Percentiles rank a stretch among this genome's conserved stretches.
phyloP scores from a whole-genome alignment of 345 rosid species.

The Geranium brycei region DNA sequence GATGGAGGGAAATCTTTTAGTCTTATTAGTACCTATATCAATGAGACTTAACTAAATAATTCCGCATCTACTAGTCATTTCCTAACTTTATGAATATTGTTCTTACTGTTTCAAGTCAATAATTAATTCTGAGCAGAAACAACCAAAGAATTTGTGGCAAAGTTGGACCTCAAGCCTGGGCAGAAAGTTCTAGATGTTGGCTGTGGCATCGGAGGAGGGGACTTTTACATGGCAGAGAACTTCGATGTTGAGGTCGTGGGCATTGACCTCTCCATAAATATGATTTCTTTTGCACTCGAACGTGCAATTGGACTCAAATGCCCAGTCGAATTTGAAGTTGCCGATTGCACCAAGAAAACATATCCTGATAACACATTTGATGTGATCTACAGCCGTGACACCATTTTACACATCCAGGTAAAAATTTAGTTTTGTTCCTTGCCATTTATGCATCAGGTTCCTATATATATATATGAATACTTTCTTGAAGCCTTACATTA shows the following conservation, averaged over 20 bases:
- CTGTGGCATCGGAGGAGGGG: slow-evolving; percentile 98
- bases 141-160: slow-evolving; percentile 84
- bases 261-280: slow-evolving; percentile 83
- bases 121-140: slow-evolving; percentile 39
- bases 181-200: slow-evolving; percentile 98
- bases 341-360: slow-evolving; percentile 80
- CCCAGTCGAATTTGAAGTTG: slow-evolving; percentile 88
- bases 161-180: slow-evolving; percentile 75
- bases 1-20: too few species aligned
- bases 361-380: slow-evolving; percentile 77
- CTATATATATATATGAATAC: too few species aligned
- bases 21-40: too few species aligned
- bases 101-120: background rate
- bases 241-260: slow-evolving; percentile 83
- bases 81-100: background rate
- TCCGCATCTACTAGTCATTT: background rate
- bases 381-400: slow-evolving; percentile 94
- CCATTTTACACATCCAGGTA: slow-evolving; percentile 90
- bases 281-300: slow-evolving; percentile 92
- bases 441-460: slow-evolving; percentile 40
- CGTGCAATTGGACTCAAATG: slow-evolving; percentile 83
- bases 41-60: too few species aligned
- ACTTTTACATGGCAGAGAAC: slow-evolving; percentile 93
- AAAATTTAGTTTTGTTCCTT: background rate
- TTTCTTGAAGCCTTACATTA: too few species aligned